Conservation (phyloP, 2,329 filamentous ascomycete genomes). For the Hymenoscyphus fraxineus region DNA sequence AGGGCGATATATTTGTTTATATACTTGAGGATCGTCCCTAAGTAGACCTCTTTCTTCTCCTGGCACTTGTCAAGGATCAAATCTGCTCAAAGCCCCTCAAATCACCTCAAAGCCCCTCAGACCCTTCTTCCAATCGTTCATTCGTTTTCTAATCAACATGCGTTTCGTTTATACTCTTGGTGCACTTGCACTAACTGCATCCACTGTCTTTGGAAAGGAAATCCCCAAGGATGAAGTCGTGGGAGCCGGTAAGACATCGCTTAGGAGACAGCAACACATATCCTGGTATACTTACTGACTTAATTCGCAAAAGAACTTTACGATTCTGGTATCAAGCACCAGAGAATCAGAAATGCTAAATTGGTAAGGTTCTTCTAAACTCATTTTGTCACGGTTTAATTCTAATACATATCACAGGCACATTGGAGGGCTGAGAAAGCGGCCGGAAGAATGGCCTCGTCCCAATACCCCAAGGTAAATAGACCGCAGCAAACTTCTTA, state of each 20-base stretch:
- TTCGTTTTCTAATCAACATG: slow-evolving; percentile 4
- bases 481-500: slow-evolving; percentile 10
- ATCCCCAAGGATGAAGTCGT: slow-evolving; percentile 10
- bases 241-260: slow-evolving; percentile 5
- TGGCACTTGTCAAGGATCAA: slow-evolving; percentile 7
- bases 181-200: slow-evolving; percentile 5
- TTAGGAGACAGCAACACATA: neutral
- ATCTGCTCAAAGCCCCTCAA: slow-evolving; percentile 7
- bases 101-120: slow-evolving; percentile 7
- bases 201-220: slow-evolving; percentile 9
- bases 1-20: neutral
- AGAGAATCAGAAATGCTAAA: slow-evolving; percentile 10
- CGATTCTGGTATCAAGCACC: slow-evolving; percentile 10
- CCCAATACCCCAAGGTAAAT: slow-evolving; percentile 26
- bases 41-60: neutral
- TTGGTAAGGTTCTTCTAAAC: slow-evolving; percentile 5
- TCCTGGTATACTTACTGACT: neutral
- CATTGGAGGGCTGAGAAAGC: slow-evolving; percentile 29
- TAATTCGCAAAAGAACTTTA: slow-evolving; percentile 4
- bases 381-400: neutral
- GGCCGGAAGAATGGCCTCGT: slow-evolving; percentile 36
- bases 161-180: slow-evolving; percentile 4
- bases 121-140: neutral
- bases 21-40: slow-evolving; percentile 2
- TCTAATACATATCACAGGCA: slow-evolving; percentile 26